phyloP scores from a whole-genome alignment of 1,284 basidiomycete genomes.

The Melampsora americana region DNA sequence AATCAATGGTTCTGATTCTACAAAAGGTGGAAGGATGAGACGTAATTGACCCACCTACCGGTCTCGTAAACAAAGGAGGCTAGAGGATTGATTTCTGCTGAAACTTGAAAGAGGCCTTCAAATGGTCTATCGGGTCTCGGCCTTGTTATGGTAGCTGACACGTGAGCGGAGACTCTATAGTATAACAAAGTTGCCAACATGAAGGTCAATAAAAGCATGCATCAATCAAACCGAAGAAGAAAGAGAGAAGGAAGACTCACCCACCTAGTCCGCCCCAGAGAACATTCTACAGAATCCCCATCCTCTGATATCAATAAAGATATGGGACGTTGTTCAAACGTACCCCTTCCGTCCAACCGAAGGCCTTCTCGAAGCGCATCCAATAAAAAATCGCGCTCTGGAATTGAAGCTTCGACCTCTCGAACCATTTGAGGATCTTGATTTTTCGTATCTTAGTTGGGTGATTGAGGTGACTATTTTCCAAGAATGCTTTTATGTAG shows the following conservation, averaged over 20 bases:
- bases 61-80: slow-evolving; percentile 84
- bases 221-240: slow-evolving; percentile 4
- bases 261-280: slow-evolving; percentile 80
- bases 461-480: no score
- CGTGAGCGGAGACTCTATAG: slow-evolving; percentile 74
- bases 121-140: slow-evolving; percentile 83
- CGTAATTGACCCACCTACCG: slow-evolving; percentile 64
- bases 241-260: neutral
- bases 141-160: slow-evolving; percentile 83
- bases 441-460: no score
- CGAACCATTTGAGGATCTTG: slow-evolving; percentile 55
- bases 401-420: slow-evolving; percentile 70
- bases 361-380: slow-evolving; percentile 72
- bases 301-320: slow-evolving; percentile 74
- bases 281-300: slow-evolving; percentile 83
- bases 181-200: slow-evolving; percentile 12
- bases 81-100: slow-evolving; percentile 92
- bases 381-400: slow-evolving; percentile 80
- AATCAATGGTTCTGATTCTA: slow-evolving; percentile 1
- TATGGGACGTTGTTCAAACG: slow-evolving; percentile 68
- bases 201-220: slow-evolving; percentile 23
- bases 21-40: neutral
- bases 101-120: slow-evolving; percentile 82
- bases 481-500: no score
- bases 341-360: slow-evolving; percentile 75